Percentiles rank a stretch among this genome's conserved stretches.
These are phyloP conservation scores for Staphylotrichum longicolle DNA, from an alignment of 495 filamentous ascomycete species.

Conservation along the genomic window DNA sequence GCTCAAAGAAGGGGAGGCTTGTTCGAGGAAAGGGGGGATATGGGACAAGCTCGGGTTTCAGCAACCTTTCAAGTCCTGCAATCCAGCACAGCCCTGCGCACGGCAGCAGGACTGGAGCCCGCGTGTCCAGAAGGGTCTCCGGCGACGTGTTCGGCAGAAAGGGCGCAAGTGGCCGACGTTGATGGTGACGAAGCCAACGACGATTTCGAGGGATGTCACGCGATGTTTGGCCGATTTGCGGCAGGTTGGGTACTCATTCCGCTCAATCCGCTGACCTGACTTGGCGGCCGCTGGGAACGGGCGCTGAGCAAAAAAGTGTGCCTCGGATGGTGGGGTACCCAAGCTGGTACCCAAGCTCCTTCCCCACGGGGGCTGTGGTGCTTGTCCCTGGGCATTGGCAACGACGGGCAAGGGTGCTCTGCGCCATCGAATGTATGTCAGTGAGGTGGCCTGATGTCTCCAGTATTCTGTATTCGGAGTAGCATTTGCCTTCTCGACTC, in stretches of 20 bases:
- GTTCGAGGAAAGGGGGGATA: not conserved
- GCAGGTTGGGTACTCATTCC: not conserved
- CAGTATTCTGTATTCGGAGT: too few relatives aligned
- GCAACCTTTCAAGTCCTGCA: conserved; percentile 4
- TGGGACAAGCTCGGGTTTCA: not conserved
- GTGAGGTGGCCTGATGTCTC: too few relatives aligned
- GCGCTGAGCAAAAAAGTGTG: conserved; percentile 15
- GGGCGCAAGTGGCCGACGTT: not conserved
- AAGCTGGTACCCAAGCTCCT: not conserved
- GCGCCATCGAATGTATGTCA: not conserved
- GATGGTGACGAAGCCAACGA: not conserved
- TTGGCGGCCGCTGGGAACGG: not conserved
- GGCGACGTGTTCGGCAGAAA: not conserved
- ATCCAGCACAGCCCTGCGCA: conserved; percentile 8
- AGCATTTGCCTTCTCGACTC: too few relatives aligned
- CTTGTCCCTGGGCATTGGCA: too few relatives aligned
- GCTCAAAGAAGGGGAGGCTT: not conserved
- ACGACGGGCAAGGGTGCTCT: too few relatives aligned
- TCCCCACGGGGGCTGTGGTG: conserved; percentile 17
- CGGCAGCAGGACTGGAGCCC: not conserved
- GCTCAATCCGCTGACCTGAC: not conserved
- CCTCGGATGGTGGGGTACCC: conserved; percentile 14
- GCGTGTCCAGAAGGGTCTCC: not conserved
- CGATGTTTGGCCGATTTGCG: conserved; percentile 12
- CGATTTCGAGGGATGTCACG: not conserved